Evolutionary conservation across 176 grass and related monocot genomes (phyloP).

Genomic region (Dendrocalamus sinicus): DNA sequence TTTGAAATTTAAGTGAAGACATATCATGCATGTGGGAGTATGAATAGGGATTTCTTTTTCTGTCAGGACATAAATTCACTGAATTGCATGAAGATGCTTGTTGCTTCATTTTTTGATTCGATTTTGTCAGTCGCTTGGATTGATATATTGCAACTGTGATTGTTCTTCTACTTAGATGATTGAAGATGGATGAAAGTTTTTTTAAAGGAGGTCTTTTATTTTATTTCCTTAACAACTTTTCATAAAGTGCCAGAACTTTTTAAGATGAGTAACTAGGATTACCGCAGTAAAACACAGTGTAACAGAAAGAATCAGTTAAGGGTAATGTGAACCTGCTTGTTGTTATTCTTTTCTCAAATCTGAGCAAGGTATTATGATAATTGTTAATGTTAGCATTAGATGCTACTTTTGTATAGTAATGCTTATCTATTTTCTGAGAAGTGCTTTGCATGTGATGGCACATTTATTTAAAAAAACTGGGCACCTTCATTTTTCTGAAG

Average conservation of each 20-base stretch:
- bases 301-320: constrained; percentile 10
- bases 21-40: neutral
- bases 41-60: constrained; percentile 4
- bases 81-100: neutral
- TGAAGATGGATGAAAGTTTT: neutral
- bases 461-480: neutral
- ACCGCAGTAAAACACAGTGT: neutral
- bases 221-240: neutral
- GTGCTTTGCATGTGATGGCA: neutral
- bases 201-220: neutral
- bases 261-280: neutral
- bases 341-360: neutral
- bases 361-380: neutral
- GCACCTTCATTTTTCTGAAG: neutral
- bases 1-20: neutral
- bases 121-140: neutral
- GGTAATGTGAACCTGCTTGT: neutral
- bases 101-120: constrained; percentile 5
- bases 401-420: neutral
- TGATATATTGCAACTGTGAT: neutral
- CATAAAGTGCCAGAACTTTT: neutral
- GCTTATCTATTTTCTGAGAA: neutral
- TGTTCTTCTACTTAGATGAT: neutral
- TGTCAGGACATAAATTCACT: neutral
- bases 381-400: neutral